Base-by-base conservation (phyloP, 2,329 filamentous ascomycete genomes). In the Colletotrichum endophyticum region DNA sequence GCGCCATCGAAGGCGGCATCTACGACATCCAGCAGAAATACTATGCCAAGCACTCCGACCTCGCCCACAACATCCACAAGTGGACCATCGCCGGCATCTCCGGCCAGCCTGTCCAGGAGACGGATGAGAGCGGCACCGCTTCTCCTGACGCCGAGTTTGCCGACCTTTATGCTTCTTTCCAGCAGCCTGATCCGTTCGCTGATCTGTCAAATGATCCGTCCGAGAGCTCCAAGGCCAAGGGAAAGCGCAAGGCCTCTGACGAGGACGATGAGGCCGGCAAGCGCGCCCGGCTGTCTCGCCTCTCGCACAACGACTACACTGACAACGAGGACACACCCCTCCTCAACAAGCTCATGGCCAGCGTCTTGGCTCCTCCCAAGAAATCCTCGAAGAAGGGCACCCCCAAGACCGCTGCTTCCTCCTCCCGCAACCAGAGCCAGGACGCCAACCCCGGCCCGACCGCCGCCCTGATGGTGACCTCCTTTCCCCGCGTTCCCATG, bases 41-140 rank as follows among this genome's bases (percentile, higher is more conserved):
- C 64, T 76, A 76, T 15, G n/a, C 30, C 27, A 57, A 49, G 2
- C 36, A 66, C 11, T 28, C 22, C 11, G 34, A 30, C 19, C 13
- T 74, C 22, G 32, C 64, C 8, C 44, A 64, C 28, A 71, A 76
- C 30, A 49, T 59, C 19, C 28, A 34, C 16, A 59, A 75, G 4
- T 76, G 74, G 71, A 70, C 74, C 12, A 19, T 76, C 13, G 39
- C 25, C 8, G 74, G 74, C n/a, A 44, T 75, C 22, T 9, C 32
- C 16, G 39, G 67, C 34, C 11, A 36, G 28, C 28, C 19, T 32
- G 28, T 63, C 59, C n/a, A 34, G 11, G 30, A 22, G 59, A 22
- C 30, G 28, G 30, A 32, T 22, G 19, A 34, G 7, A 63, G 13
- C 19, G 7, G 30, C n/a, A 22, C 59, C 19, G 59, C 44, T 25